These are phyloP conservation scores for Cladorrhinum sp. DNA, from an alignment of 2,329 filamentous ascomycete genomes.

Conservation along the genomic window DNA sequence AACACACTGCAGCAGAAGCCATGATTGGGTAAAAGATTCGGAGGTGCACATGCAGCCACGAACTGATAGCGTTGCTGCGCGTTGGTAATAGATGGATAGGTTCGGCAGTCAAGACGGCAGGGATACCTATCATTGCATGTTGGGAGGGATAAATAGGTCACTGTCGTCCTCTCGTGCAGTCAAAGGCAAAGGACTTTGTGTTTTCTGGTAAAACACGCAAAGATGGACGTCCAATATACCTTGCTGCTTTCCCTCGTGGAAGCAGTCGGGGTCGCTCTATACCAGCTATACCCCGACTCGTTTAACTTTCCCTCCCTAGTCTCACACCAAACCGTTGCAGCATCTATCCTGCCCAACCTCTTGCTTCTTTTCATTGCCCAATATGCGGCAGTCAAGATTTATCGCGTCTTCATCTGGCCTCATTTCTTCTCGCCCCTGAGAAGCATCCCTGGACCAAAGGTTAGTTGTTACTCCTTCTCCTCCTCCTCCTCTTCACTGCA, in stretches of 20 bases:
- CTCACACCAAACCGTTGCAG: neutral
- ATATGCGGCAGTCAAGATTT: conserved; percentile 26
- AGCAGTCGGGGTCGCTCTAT: neutral
- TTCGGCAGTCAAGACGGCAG: too few species aligned
- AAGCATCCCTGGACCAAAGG: conserved; percentile 43
- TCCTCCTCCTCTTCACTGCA: neutral
- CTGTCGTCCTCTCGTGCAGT: too few species aligned
- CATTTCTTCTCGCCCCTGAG: conserved; percentile 42
- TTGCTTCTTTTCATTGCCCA: conserved; percentile 15
- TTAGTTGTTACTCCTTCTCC: conserved; percentile 21
- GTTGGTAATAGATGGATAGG: too few species aligned
- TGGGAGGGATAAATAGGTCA: too few species aligned
- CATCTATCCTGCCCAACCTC: neutral
- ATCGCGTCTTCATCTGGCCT: conserved; percentile 42
- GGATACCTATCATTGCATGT: too few species aligned
- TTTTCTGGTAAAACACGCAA: too few species aligned
- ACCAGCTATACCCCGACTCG: neutral
- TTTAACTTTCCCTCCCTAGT: too few species aligned
- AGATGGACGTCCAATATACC: neutral
- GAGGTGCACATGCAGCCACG: too few species aligned
- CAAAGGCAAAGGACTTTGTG: too few species aligned
- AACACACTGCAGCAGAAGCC: too few species aligned
- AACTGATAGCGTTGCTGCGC: too few species aligned
- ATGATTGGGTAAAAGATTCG: too few species aligned
- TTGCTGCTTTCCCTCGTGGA: neutral